Percentiles rank a stretch among this genome's conserved stretches.
Conservation (phyloP, 331 rosid genomes). For the Rosa hybrid region DNA sequence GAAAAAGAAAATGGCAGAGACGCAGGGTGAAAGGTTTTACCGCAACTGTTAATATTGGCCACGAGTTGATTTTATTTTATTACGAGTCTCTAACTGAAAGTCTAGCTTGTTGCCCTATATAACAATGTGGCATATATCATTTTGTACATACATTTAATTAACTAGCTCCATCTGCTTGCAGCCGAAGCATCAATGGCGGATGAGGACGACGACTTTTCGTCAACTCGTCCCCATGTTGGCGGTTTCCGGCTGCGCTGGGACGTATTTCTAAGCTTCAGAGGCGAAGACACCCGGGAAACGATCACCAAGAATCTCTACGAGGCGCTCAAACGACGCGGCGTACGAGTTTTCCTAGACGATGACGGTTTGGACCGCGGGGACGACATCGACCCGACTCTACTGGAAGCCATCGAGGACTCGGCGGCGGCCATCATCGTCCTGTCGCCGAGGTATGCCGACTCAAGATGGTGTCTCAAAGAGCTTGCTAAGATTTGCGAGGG, state of each 20-base stretch:
- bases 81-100: no score
- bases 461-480: conserved; percentile 66
- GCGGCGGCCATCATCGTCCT: conserved; percentile 59
- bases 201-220: neutral
- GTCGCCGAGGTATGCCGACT: conserved; percentile 50
- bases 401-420: conserved; percentile 65
- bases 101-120: no score
- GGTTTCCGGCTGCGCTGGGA: conserved; percentile 68
- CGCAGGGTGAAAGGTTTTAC: no score
- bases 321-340: conserved; percentile 25
- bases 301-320: conserved; percentile 40
- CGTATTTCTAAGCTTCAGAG: conserved; percentile 74
- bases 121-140: no score
- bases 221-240: conserved; percentile 23
- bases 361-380: conserved; percentile 59
- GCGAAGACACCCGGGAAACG: conserved; percentile 47
- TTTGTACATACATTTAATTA: neutral
- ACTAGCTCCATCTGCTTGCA: neutral
- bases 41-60: no score
- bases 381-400: conserved; percentile 35
- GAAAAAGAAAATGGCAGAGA: no score
- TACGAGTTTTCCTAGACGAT: conserved; percentile 59
- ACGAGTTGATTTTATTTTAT: no score
- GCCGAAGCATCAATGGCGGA: conserved; percentile 18
- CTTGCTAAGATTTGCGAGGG: conserved; percentile 47